Evolutionary conservation across 345 rosid genomes (phyloP).

Genomic region (Citrus cavaleriei): DNA sequence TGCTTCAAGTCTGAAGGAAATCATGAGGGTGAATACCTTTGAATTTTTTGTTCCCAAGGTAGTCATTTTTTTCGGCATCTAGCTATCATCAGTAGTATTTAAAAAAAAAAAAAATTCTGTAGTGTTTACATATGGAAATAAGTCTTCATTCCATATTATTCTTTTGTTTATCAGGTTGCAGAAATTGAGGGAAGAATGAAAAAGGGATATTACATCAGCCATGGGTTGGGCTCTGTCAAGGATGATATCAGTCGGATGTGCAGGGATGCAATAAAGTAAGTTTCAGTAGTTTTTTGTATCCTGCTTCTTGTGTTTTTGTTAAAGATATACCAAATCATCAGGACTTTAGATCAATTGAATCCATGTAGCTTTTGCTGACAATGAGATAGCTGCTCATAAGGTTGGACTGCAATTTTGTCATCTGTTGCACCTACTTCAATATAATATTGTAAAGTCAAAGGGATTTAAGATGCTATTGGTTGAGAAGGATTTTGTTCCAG

Average conservation of each 20-base stretch:
- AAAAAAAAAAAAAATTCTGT: not conserved
- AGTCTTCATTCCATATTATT: constrained; percentile 17
- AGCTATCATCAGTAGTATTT: not conserved
- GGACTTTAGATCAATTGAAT: not conserved
- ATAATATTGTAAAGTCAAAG: not conserved
- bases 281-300: not conserved
- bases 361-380: constrained; percentile 4
- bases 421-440: not conserved
- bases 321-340: not conserved
- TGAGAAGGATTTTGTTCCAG: not conserved
- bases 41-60: constrained; percentile 94
- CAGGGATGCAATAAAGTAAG: constrained; percentile 98
- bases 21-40: constrained; percentile 87
- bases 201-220: constrained; percentile 78
- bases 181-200: constrained; percentile 81
- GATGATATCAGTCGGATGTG: constrained; percentile 98
- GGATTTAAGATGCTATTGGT: not conserved
- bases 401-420: not conserved
- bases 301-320: not conserved
- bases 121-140: constrained; percentile 8
- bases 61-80: constrained; percentile 5
- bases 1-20: constrained; percentile 79
- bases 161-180: constrained; percentile 55
- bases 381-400: not conserved
- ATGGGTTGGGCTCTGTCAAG: constrained; percentile 82